phyloP scores from a whole-genome alignment of 495 filamentous ascomycete genomes.

The Hypoxylon trugodes region DNA sequence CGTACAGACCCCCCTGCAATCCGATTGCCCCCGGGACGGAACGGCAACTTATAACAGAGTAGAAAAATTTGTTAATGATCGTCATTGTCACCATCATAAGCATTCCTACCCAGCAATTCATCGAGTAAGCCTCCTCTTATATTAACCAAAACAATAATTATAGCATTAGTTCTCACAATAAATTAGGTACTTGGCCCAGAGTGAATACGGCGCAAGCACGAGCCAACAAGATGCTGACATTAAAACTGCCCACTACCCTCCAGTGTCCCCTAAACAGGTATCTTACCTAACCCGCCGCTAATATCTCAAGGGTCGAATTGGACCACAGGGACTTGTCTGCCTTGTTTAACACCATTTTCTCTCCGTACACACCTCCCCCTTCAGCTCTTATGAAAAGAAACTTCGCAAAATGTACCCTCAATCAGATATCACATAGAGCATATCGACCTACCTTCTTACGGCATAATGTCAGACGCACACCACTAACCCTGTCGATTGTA shows the following conservation, averaged over 20 bases:
- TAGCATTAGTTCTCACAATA: constrained; percentile 7
- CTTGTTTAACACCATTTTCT: constrained; percentile 12
- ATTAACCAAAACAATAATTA: constrained; percentile 6
- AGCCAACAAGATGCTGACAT: constrained; percentile 32
- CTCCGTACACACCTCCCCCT: constrained; percentile 25
- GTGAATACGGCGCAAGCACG: constrained; percentile 21
- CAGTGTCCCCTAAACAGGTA: constrained; percentile 14
- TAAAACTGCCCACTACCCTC: constrained; percentile 21
- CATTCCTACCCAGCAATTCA: background rate
- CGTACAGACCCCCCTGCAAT: constrained; percentile 31
- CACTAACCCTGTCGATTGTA: constrained; percentile 18
- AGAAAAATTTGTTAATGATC: background rate
- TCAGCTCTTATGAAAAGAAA: constrained; percentile 11
- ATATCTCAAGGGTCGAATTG: constrained; percentile 17
- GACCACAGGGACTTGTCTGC: constrained; percentile 10
- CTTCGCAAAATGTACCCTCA: constrained; percentile 28
- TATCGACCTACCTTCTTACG: constrained; percentile 8
- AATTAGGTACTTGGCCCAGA: background rate
- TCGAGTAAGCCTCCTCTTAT: constrained; percentile 1
- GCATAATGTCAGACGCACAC: constrained; percentile 30
- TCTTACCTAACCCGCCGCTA: constrained; percentile 43
- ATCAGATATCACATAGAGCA: constrained; percentile 23
- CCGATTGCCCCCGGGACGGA: constrained; percentile 41
- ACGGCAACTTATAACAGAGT: constrained; percentile 34
- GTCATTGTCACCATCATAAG: background rate